Evolutionary conservation across 73 alveolate species (phyloP).

Genomic region (Paramecium tetraurelia): DNA sequence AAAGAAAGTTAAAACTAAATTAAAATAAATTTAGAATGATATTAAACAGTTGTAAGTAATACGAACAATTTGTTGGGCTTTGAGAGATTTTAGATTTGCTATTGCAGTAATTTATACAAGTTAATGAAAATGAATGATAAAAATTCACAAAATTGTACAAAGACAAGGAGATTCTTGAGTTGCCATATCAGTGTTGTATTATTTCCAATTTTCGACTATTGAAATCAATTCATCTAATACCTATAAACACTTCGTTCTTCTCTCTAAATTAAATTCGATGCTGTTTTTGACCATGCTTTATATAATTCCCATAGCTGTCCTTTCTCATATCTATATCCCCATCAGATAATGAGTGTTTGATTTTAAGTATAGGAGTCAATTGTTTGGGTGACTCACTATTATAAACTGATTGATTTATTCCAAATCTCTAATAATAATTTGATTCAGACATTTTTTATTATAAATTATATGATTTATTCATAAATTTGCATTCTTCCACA

Average conservation of each 20-base stretch:
- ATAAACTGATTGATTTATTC: neutral
- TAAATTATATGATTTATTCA: neutral
- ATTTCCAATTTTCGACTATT: conserved; percentile 43
- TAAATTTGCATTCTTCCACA: neutral
- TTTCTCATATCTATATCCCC: neutral
- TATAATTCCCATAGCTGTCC: neutral
- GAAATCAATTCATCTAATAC: neutral
- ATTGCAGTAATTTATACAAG: neutral
- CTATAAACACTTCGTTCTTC: neutral
- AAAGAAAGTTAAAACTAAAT: neutral
- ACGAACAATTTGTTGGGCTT: neutral
- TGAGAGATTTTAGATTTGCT: neutral
- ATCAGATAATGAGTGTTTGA: neutral
- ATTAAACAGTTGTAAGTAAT: neutral
- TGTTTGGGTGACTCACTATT: neutral
- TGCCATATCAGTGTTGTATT: conserved; percentile 26
- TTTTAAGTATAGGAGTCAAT: neutral
- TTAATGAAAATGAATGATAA: neutral
- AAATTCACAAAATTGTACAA: neutral
- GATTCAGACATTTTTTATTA: neutral
- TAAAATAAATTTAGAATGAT: neutral
- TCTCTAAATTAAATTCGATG: conserved; percentile 12
- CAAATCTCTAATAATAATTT: neutral
- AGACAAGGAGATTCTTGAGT: conserved; percentile 41
- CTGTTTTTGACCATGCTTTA: neutral